A percentile compares a stretch with the other conserved stretches of the same genome.
phyloP scores from a whole-genome alignment of 148 eudicot species.

The Euryodendron excelsum region DNA sequence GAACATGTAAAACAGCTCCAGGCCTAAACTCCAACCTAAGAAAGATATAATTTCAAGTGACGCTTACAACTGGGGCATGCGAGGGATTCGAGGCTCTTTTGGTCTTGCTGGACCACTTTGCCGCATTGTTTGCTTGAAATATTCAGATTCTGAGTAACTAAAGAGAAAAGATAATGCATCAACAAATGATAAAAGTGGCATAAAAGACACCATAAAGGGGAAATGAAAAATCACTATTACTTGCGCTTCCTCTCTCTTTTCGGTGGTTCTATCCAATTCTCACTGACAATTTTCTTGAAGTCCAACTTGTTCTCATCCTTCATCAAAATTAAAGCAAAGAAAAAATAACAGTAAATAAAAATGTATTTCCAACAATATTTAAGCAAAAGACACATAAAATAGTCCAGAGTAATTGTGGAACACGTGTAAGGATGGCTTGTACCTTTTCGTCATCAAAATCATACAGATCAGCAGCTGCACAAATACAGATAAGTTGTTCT shows the following conservation, averaged over 20 bases:
- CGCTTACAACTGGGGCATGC: slow-evolving; percentile 97
- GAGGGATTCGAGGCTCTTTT: slow-evolving; percentile 96
- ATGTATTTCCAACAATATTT: background rate
- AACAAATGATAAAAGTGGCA: background rate
- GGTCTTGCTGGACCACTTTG: slow-evolving; percentile 94
- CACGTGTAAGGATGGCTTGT: background rate
- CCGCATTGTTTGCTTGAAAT: slow-evolving; percentile 98
- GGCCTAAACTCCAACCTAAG: background rate
- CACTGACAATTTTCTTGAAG: slow-evolving; percentile 87
- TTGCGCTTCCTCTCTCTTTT: slow-evolving; percentile 97
- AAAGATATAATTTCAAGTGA: slow-evolving; percentile 1
- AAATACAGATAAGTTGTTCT: slow-evolving; percentile 14
- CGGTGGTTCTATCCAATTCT: slow-evolving; percentile 94
- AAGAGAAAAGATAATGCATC: slow-evolving; percentile 10
- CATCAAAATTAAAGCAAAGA: background rate
- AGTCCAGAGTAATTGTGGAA: background rate
- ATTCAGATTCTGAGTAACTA: slow-evolving; percentile 96
- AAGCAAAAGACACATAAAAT: background rate
- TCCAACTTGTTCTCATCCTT: slow-evolving; percentile 88
- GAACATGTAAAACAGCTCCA: slow-evolving; percentile 7
- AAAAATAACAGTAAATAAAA: background rate
- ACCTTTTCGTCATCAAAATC: slow-evolving; percentile 96
- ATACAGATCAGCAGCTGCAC: slow-evolving; percentile 89
- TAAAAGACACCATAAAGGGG: background rate
- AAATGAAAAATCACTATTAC: slow-evolving; percentile 35